A percentile compares a stretch with the other conserved stretches of the same genome.
Evolutionary conservation across 2,329 filamentous ascomycete genomes (phyloP).

Genomic region (Claviceps cyperi): DNA sequence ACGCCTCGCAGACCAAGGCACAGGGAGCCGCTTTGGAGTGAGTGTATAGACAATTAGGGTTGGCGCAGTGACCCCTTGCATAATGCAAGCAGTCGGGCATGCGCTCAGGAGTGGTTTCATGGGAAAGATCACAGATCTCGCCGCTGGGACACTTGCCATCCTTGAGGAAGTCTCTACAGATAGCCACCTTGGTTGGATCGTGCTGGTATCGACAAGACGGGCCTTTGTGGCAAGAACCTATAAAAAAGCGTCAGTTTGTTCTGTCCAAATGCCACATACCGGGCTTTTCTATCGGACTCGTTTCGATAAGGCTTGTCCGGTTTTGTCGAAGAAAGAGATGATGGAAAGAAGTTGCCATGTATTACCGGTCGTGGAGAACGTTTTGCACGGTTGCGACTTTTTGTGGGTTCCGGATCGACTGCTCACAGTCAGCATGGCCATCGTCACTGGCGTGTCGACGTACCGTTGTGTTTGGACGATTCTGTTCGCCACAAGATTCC

Average conservation of each 20-base stretch:
- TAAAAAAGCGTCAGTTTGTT: slow-evolving; percentile 28
- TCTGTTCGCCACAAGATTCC: slow-evolving; percentile 69
- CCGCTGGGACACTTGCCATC: slow-evolving; percentile 66
- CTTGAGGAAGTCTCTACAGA: slow-evolving; percentile 77
- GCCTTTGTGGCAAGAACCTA: slow-evolving; percentile 78
- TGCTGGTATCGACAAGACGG: slow-evolving; percentile 68
- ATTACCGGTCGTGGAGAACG: slow-evolving; percentile 56
- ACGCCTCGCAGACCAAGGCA: slow-evolving; percentile 69
- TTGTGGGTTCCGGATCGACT: slow-evolving; percentile 41
- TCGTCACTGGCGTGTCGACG: slow-evolving; percentile 20
- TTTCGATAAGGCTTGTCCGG: slow-evolving; percentile 8
- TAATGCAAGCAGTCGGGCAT: slow-evolving; percentile 83
- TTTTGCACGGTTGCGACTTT: slow-evolving; percentile 64
- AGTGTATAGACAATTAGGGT: slow-evolving; percentile 71
- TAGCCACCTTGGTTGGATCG: slow-evolving; percentile 72
- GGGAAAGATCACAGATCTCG: slow-evolving; percentile 76
- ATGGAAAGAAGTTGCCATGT: slow-evolving; percentile 27
- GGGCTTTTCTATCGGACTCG: slow-evolving; percentile 8
- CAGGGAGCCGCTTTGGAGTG: slow-evolving; percentile 66
- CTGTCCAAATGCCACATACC: slow-evolving; percentile 24
- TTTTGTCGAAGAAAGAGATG: slow-evolving; percentile 4
- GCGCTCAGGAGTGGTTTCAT: slow-evolving; percentile 70
- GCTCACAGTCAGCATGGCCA: slow-evolving; percentile 23
- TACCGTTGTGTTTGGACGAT: slow-evolving; percentile 66
- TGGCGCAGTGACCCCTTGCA: slow-evolving; percentile 78